Percentiles rank a stretch among this genome's conserved stretches.
Evolutionary conservation across 2,329 filamentous ascomycete species (phyloP).

Genomic region (Beauveria asiatica): DNA sequence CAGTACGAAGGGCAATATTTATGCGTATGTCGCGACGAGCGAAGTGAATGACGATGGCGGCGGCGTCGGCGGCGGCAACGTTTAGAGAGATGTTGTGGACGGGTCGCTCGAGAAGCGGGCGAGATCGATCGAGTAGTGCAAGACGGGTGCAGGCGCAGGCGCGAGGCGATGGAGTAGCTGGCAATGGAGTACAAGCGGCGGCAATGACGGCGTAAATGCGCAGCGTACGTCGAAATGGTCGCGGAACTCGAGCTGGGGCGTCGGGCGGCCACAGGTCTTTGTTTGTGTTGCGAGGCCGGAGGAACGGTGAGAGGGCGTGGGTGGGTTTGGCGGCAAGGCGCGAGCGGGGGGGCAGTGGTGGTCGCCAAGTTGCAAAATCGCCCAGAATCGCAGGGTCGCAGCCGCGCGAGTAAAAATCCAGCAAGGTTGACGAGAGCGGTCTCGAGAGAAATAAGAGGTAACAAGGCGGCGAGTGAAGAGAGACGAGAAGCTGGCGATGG

Average conservation of each 20-base stretch:
- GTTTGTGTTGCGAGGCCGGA: not conserved
- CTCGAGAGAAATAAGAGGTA: not conserved
- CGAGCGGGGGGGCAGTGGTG: not conserved
- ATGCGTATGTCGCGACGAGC: not conserved
- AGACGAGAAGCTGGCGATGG: not conserved
- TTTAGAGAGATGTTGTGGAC: not conserved
- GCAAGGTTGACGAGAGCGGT: not conserved
- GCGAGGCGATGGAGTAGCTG: not conserved
- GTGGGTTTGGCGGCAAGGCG: not conserved
- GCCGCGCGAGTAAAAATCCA: not conserved
- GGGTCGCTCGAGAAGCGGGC: not conserved
- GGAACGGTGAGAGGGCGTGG: not conserved
- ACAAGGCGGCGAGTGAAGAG: not conserved
- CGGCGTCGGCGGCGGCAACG: not conserved
- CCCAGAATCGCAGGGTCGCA: not conserved
- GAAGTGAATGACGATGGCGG: not conserved
- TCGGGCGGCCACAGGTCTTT: not conserved
- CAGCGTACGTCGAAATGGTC: not conserved
- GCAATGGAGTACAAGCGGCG: not conserved
- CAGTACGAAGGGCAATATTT: not conserved
- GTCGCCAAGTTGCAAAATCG: not conserved
- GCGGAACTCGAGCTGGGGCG: not conserved
- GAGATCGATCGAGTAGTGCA: slow-evolving; percentile 3
- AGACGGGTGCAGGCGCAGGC: not conserved
- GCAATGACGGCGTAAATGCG: not conserved